Base-by-base conservation (phyloP, 306 rosid species). In the Carpinus viminea region DNA sequence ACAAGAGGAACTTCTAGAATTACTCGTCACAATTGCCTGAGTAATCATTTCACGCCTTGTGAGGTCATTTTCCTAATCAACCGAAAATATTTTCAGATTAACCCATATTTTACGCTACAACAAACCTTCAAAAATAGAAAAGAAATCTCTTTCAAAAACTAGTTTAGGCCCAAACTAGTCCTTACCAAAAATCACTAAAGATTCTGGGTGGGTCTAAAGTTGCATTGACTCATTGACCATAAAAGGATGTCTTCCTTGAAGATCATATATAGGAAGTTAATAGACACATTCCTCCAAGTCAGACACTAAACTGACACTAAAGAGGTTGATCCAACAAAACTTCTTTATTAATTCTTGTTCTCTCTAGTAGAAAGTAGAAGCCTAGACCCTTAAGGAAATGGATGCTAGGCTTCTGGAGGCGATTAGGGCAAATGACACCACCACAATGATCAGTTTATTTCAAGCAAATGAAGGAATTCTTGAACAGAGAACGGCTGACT, bases 381-480 rank as follows among this genome's bases (percentile, higher is more conserved):
- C 62, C n/a, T 31, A 31, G 34, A 31, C 34, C 34, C 34, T 31
- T 36, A 62, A 20, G 61, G 70, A 62, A 34, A 91, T 89, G 96
- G 92, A 91, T 78, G 62, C 74, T 2, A 80, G 65, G n/a, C 66
- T 93, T 56, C 48, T 84, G 16, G 86, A 83, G 38, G 86, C 94
- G 11, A 73, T 93, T 4, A 72, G 55, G 79, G 60, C 45, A 64
- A 84, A 90, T 21, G 89, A 89, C 68, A 54, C 57, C 0, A 7
- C 81, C 21, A 72, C 88, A 28, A 85, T 92, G 47, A 71, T 64
- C 57, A 74, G 64, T 50, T 73, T 89, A 11, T 73, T 86, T 52
- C 79, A 81, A 11, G 87, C 80, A 65, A 78, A 82, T 12, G 76
- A 85, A 74, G 90, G 78, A 65, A 72, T 86, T 55, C 76, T 88